Evolutionary conservation across 169 alveolate genomes (phyloP).

Genomic region (Cryptosporidium sp.): DNA sequence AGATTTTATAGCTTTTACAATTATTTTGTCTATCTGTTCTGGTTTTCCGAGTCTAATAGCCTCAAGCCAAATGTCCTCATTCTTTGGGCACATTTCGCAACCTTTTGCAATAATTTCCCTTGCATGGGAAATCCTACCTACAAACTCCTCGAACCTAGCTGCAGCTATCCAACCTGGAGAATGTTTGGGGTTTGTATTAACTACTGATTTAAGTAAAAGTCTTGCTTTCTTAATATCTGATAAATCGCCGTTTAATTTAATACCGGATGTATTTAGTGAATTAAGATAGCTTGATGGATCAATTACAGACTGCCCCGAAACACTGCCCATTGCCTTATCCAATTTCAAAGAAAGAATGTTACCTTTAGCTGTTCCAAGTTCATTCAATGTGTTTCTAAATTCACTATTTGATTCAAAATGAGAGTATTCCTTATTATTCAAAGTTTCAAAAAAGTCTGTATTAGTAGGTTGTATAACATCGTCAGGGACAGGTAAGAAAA

Average conservation of each 20-base stretch:
- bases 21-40: constrained; percentile 92
- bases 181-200: constrained; percentile 94
- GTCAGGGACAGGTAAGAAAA: constrained; percentile 93
- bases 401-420: constrained; percentile 43
- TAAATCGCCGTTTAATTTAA: constrained; percentile 90
- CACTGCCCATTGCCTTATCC: constrained; percentile 92
- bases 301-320: constrained; percentile 94
- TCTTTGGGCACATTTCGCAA: constrained; percentile 94
- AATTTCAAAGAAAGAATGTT: constrained; percentile 92
- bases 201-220: constrained; percentile 88
- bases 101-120: constrained; percentile 96
- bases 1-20: constrained; percentile 92
- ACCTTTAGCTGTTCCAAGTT: constrained; percentile 94
- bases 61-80: constrained; percentile 99
- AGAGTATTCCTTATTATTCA: constrained; percentile 74
- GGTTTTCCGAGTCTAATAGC: constrained; percentile 97
- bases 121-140: constrained; percentile 93
- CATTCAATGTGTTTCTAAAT: constrained; percentile 80
- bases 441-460: constrained; percentile 41
- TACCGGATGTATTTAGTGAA: constrained; percentile 89
- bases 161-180: constrained; percentile 99
- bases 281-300: constrained; percentile 96
- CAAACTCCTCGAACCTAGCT: constrained; percentile 97
- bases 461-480: constrained; percentile 81
- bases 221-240: constrained; percentile 96